Conservation (phyloP, 495 filamentous ascomycete species). For the Neurospora sp. region DNA sequence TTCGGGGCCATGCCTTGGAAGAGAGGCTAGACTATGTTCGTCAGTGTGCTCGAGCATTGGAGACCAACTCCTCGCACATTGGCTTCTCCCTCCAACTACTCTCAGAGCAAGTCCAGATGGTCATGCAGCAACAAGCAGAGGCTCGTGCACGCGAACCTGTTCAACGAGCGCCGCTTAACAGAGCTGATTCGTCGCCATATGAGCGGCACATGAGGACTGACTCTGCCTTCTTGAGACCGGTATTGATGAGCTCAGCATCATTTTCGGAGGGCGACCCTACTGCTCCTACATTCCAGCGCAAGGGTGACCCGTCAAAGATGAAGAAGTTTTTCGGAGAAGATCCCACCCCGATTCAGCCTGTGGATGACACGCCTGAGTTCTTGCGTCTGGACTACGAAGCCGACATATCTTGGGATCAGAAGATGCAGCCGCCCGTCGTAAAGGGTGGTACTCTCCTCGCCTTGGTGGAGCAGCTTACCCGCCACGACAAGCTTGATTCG, state of each 20-base stretch:
- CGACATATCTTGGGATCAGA: constrained; percentile 82
- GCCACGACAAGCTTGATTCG: constrained; percentile 92
- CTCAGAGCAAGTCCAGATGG: constrained; percentile 58
- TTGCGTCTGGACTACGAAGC: constrained; percentile 81
- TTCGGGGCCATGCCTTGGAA: constrained; percentile 85
- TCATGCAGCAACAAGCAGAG: constrained; percentile 33
- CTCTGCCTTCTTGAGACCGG: constrained; percentile 31
- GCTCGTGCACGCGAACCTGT: constrained; percentile 24
- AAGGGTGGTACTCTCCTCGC: constrained; percentile 84
- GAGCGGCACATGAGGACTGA: constrained; percentile 38
- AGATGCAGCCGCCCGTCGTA: constrained; percentile 57
- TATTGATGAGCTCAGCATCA: constrained; percentile 48
- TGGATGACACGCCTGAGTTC: constrained; percentile 73
- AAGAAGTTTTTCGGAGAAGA: constrained; percentile 85
- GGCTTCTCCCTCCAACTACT: constrained; percentile 80
- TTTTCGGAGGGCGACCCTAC: constrained; percentile 55
- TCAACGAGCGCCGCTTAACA: constrained; percentile 28
- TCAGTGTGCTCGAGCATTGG: constrained; percentile 64
- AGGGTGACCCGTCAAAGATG: constrained; percentile 69
- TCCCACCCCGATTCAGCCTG: constrained; percentile 41
- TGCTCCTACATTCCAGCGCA: constrained; percentile 45
- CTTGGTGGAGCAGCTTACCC: constrained; percentile 90
- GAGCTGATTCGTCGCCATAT: constrained; percentile 35
- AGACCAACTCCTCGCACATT: constrained; percentile 77
- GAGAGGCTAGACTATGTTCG: constrained; percentile 72